These are phyloP conservation scores for Boletus rubroflammeus DNA, from an alignment of 768 basidiomycete species.

Conservation along the genomic window DNA sequence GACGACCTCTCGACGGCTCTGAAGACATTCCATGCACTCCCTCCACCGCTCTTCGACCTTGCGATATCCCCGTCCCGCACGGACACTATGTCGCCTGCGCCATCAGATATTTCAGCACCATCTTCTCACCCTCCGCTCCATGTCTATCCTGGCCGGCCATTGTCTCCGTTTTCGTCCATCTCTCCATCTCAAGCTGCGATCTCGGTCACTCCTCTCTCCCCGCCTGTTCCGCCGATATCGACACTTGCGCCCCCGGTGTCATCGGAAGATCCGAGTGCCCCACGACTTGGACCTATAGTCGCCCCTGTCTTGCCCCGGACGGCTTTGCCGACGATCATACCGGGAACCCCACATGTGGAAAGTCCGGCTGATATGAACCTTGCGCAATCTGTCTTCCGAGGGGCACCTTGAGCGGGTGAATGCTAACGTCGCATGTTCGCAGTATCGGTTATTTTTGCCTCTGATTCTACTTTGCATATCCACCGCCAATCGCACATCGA, in stretches of 20 bases:
- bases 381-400: slow-evolving; percentile 9
- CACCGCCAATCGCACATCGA: neutral
- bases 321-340: slow-evolving; percentile 21
- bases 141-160: neutral
- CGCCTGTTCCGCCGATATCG: slow-evolving; percentile 21
- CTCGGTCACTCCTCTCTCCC: slow-evolving; percentile 4
- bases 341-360: slow-evolving; percentile 24
- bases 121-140: slow-evolving; percentile 9
- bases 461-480: neutral
- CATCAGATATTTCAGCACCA: slow-evolving; percentile 21
- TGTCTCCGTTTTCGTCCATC: slow-evolving; percentile 1
- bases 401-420: neutral
- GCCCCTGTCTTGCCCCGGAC: slow-evolving; percentile 8
- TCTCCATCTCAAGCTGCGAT: slow-evolving; percentile 7
- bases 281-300: slow-evolving; percentile 1
- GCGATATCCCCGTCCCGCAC: slow-evolving; percentile 22
- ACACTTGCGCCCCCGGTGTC: slow-evolving; percentile 10
- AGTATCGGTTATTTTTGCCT: neutral
- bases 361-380: slow-evolving; percentile 30
- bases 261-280: neutral
- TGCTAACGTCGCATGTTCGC: neutral
- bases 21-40: slow-evolving; percentile 43
- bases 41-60: slow-evolving; percentile 39
- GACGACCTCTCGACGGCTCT: slow-evolving; percentile 33
- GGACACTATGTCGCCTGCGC: slow-evolving; percentile 29